Percentiles rank a stretch among this genome's conserved stretches.
Conservation (phyloP, 2,329 filamentous ascomycete genomes). For the Botrytis elliptica region DNA sequence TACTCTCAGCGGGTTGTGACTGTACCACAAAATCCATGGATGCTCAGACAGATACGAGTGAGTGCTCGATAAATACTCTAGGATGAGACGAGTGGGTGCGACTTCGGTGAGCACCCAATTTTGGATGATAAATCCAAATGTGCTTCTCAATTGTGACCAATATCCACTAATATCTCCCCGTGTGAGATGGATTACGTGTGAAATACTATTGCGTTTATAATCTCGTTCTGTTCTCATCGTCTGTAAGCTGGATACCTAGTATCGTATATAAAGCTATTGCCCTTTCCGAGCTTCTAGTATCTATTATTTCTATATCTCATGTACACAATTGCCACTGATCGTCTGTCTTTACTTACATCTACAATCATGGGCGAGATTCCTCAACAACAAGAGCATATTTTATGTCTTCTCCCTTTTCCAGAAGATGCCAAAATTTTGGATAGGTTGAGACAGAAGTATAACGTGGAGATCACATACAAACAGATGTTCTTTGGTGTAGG, state of each 20-base stretch:
- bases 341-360: slow-evolving; percentile 5
- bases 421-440: slow-evolving; percentile 43
- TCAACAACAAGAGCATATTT: slow-evolving; percentile 42
- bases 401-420: slow-evolving; percentile 45
- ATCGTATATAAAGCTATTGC: not conserved
- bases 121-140: slow-evolving; percentile 2
- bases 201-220: not conserved
- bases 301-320: not conserved
- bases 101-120: not conserved
- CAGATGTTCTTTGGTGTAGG: slow-evolving; percentile 34
- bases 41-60: not conserved
- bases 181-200: not conserved
- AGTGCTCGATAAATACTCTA: not conserved
- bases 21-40: not conserved
- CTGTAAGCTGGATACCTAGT: not conserved
- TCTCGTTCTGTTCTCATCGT: not conserved
- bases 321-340: not conserved
- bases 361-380: slow-evolving; percentile 47
- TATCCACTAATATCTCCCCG: not conserved
- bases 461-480: slow-evolving; percentile 47
- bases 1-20: not conserved
- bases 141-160: not conserved
- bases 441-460: slow-evolving; percentile 43
- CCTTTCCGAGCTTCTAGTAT: not conserved
- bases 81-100: not conserved